Evolutionary conservation across 306 rosid genomes (phyloP).

Genomic region (Ammopiptanthus mongolicus): DNA sequence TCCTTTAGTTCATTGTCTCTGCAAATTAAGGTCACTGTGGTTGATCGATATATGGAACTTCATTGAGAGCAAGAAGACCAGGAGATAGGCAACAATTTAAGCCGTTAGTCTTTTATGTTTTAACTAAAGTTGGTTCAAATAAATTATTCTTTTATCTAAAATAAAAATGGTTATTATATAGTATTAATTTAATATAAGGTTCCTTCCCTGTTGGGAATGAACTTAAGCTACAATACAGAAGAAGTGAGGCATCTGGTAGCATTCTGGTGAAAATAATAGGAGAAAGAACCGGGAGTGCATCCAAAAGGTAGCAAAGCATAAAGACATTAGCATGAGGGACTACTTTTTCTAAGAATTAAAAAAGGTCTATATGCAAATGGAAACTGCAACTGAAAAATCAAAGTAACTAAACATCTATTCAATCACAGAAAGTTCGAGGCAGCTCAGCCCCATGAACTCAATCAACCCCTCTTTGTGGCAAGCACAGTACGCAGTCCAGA

Average conservation of each 20-base stretch:
- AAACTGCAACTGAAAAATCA: constrained; percentile 27
- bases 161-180: not conserved
- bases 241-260: constrained; percentile 8
- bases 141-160: not conserved
- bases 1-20: not conserved
- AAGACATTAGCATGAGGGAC: constrained; percentile 20
- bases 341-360: constrained; percentile 18
- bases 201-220: constrained; percentile 27
- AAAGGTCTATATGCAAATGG: constrained; percentile 24
- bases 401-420: constrained; percentile 28
- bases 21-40: no score
- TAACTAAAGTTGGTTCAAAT: not conserved
- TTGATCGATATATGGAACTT: no score
- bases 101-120: not conserved
- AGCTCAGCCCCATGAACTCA: constrained; percentile 12
- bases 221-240: constrained; percentile 14
- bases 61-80: no score
- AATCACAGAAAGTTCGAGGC: constrained; percentile 26
- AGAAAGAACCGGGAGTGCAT: constrained; percentile 12
- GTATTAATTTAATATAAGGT: not conserved
- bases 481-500: constrained; percentile 25
- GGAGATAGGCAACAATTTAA: not conserved
- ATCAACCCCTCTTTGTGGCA: constrained; percentile 13
- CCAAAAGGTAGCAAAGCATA: constrained; percentile 22
- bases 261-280: constrained; percentile 25